These are phyloP conservation scores for Xylariaceae sp. DNA, from an alignment of 2,329 filamentous ascomycete species.

Conservation along the genomic window DNA sequence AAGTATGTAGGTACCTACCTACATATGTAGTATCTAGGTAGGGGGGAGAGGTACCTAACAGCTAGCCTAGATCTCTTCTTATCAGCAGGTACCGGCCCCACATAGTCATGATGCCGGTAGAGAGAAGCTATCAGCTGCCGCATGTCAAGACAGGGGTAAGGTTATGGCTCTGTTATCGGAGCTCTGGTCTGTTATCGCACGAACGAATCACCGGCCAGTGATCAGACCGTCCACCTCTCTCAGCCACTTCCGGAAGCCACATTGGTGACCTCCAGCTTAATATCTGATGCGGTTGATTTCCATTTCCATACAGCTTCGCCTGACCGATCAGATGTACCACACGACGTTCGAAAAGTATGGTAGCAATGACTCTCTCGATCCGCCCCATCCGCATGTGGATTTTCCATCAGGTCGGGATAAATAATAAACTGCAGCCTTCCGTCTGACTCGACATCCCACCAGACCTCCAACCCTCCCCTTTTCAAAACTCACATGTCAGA, in stretches of 20 bases:
- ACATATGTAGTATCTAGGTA: no score
- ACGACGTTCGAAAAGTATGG: constrained; percentile 2
- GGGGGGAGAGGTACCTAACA: no score
- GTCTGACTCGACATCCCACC: no score
- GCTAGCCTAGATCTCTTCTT: no score
- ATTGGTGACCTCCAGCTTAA: constrained; percentile 4
- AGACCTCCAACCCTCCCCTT: constrained; percentile 9
- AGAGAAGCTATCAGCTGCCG: constrained; percentile 10
- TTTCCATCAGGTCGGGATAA: background rate
- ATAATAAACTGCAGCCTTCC: constrained; percentile 3
- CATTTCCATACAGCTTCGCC: constrained; percentile 34
- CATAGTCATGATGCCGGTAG: background rate
- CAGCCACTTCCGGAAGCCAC: constrained; percentile 22
- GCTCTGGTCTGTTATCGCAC: background rate
- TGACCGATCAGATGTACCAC: constrained; percentile 18
- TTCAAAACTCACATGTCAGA: constrained; percentile 14
- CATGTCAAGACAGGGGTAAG: background rate
- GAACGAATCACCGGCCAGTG: background rate
- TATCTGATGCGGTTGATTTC: constrained; percentile 19
- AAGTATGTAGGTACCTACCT: no score
- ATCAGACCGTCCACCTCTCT: background rate
- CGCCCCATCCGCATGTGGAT: no score
- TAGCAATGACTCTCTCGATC: no score
- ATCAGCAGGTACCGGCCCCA: background rate
- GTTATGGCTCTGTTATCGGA: background rate